Evolutionary conservation across 192 early-diverging fungal genomes (phyloP).

Genomic region (Dispira parvispora): DNA sequence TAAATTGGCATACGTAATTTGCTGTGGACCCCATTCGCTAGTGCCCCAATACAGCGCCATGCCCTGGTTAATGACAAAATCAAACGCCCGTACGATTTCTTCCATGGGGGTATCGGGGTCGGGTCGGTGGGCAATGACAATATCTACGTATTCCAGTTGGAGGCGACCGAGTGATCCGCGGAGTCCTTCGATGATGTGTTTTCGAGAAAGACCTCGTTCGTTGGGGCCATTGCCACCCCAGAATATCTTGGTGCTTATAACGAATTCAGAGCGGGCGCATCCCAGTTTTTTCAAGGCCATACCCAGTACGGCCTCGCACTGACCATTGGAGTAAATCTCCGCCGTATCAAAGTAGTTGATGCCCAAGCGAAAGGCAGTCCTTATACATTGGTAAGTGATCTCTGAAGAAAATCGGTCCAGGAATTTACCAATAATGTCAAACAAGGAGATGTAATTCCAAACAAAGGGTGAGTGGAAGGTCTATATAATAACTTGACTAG

Average conservation of each 20-base stretch:
- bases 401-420: constrained; percentile 19
- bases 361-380: constrained; percentile 48
- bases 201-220: constrained; percentile 65
- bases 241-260: constrained; percentile 65
- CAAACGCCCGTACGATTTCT: constrained; percentile 73
- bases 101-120: constrained; percentile 65
- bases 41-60: constrained; percentile 76
- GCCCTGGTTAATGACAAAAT: constrained; percentile 61
- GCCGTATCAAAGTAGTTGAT: constrained; percentile 69
- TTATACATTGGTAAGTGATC: constrained; percentile 42
- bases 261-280: constrained; percentile 51
- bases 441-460: too few relatives aligned
- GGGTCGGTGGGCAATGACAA: constrained; percentile 69
- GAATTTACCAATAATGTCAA: too few relatives aligned
- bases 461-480: too few relatives aligned
- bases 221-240: constrained; percentile 61
- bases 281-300: constrained; percentile 57
- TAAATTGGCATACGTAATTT: constrained; percentile 53
- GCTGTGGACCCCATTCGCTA: constrained; percentile 63
- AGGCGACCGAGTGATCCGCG: constrained; percentile 52
- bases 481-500: too few relatives aligned
- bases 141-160: constrained; percentile 55
- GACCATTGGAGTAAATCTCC: constrained; percentile 39
- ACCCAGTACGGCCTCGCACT: constrained; percentile 61
- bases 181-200: constrained; percentile 70